These are phyloP conservation scores for Limnomonas spitsbergensis DNA, from an alignment of 139 green algal genomes.

Conservation along the genomic window DNA sequence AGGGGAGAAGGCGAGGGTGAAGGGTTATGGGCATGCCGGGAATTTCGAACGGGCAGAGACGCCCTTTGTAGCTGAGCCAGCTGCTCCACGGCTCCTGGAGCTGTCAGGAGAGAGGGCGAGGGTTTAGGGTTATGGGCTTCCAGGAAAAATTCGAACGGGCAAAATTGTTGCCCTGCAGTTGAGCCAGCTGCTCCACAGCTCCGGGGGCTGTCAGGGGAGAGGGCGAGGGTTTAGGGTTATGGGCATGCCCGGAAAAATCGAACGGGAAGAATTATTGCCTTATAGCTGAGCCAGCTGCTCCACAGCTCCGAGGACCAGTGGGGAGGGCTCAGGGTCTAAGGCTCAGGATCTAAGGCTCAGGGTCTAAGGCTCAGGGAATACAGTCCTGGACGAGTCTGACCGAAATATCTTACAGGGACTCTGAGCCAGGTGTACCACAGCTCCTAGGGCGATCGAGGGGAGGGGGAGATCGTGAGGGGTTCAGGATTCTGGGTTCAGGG, in stretches of 20 bases:
- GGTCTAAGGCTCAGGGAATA: background rate
- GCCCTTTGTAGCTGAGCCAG: background rate
- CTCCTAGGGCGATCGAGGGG: too few relatives aligned
- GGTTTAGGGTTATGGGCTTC: background rate
- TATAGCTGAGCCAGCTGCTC: background rate
- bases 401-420: too few relatives aligned
- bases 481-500: too few relatives aligned
- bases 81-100: background rate
- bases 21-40: background rate
- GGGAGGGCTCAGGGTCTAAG: too few relatives aligned
- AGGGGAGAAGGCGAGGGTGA: background rate
- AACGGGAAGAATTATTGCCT: too few relatives aligned
- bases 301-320: background rate
- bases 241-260: background rate
- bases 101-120: background rate
- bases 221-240: background rate
- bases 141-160: background rate
- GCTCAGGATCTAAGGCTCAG: too few relatives aligned
- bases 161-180: background rate
- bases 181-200: background rate
- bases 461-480: too few relatives aligned
- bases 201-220: background rate
- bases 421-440: too few relatives aligned
- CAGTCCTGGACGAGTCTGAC: too few relatives aligned
- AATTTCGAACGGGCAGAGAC: too few relatives aligned